Evolutionary conservation across 108 stramenopile species (phyloP).

Genomic region (Nitzschia putrida): DNA sequence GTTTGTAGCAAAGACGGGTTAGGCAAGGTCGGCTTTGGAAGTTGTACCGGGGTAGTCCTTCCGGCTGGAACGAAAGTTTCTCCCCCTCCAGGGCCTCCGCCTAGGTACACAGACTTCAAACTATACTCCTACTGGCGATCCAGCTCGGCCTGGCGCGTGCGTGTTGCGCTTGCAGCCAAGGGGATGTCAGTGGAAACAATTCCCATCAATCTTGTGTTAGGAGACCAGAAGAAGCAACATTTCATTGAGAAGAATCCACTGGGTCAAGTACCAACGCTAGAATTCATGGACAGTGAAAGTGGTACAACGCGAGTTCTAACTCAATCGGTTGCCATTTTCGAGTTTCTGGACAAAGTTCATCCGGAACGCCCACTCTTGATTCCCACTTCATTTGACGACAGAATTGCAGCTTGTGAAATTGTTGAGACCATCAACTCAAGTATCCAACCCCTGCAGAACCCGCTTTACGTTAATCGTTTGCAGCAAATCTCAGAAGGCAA

Average conservation of each 20-base stretch:
- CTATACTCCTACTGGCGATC: slow-evolving; percentile 67
- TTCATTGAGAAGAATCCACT: slow-evolving; percentile 54
- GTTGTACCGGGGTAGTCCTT: slow-evolving; percentile 61
- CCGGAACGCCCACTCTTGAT: slow-evolving; percentile 36
- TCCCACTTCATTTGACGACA: slow-evolving; percentile 37
- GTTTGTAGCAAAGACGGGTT: slow-evolving; percentile 59
- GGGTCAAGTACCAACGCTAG: slow-evolving; percentile 68
- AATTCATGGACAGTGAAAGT: slow-evolving; percentile 34
- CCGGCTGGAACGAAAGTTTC: slow-evolving; percentile 45
- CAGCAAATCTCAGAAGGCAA: slow-evolving; percentile 36
- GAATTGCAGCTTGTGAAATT: slow-evolving; percentile 56
- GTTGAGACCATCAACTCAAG: slow-evolving; percentile 70
- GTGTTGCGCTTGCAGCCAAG: slow-evolving; percentile 73
- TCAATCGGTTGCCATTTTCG: slow-evolving; percentile 79
- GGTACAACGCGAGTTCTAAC: slow-evolving; percentile 38
- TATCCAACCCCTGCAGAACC: slow-evolving; percentile 76
- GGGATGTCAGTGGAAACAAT: slow-evolving; percentile 55
- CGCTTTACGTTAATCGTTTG: slow-evolving; percentile 30
- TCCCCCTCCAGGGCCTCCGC: neutral
- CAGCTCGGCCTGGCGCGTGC: slow-evolving; percentile 73
- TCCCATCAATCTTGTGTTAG: slow-evolving; percentile 42
- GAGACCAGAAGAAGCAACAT: slow-evolving; percentile 38
- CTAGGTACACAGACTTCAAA: slow-evolving; percentile 57
- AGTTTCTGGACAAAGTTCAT: slow-evolving; percentile 72
- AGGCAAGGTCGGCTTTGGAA: slow-evolving; percentile 69